Conservation (phyloP, 208 protist genomes). For the Leishmania mexicana region DNA sequence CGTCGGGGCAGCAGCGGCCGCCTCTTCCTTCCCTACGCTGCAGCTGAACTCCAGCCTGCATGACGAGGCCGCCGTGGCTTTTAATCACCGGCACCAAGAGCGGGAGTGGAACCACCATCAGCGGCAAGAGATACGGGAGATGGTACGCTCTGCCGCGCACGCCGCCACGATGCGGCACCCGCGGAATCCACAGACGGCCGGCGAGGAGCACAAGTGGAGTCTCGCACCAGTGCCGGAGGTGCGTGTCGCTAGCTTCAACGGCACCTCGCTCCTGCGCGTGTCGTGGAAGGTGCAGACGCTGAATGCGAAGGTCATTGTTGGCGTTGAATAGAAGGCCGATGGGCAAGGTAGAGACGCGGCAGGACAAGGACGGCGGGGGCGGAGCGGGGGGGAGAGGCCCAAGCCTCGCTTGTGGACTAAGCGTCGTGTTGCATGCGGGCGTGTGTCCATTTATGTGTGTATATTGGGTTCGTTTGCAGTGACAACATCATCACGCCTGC, state of each 20-base stretch:
- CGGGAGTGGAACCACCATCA: constrained; percentile 40
- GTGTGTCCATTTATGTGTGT: too few relatives aligned
- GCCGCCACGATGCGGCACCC: constrained; percentile 41
- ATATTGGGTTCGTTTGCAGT: background rate
- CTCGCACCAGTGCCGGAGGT: constrained; percentile 40
- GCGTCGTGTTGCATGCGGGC: background rate
- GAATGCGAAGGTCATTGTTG: constrained; percentile 49
- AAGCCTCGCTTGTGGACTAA: background rate
- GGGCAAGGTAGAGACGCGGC: background rate
- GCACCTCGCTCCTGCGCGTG: constrained; percentile 13
- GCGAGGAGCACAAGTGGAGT: constrained; percentile 36
- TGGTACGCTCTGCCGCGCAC: constrained; percentile 39
- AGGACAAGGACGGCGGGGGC: background rate
- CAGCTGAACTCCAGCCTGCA: constrained; percentile 19
- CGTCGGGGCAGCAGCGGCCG: background rate
- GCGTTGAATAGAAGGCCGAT: constrained; percentile 29
- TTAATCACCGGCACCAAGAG: constrained; percentile 22
- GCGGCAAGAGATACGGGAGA: constrained; percentile 38
- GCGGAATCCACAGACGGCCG: constrained; percentile 31
- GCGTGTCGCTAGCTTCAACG: constrained; percentile 17
- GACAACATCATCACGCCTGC: background rate
- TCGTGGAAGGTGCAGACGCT: constrained; percentile 45
- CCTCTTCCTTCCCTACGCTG: background rate
- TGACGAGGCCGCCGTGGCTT: constrained; percentile 17
- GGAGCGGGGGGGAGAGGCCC: background rate